Evolutionary conservation across 2,329 filamentous ascomycete genomes (phyloP).

Genomic region (Coleophoma eucalyptorum): DNA sequence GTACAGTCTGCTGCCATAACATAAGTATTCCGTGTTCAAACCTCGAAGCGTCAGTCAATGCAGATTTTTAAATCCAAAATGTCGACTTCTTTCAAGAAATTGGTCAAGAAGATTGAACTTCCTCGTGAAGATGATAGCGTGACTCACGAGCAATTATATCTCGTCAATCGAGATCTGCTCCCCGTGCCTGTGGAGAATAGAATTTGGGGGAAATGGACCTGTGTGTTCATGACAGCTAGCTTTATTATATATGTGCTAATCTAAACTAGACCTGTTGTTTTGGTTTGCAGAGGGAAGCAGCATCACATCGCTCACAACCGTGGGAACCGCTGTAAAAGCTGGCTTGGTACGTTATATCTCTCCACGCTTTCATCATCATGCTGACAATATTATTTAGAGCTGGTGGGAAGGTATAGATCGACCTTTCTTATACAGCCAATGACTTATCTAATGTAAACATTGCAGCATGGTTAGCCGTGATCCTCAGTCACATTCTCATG

Average conservation of each 20-base stretch:
- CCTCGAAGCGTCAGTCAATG: background rate
- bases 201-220: background rate
- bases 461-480: background rate
- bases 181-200: background rate
- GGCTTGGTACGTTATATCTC: background rate
- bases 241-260: no score
- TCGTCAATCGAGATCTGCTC: background rate
- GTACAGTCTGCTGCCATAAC: no score
- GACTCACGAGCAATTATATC: background rate
- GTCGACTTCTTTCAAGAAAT: background rate
- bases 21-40: no score
- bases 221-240: background rate
- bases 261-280: slow-evolving; percentile 1
- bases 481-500: background rate
- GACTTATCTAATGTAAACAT: no score
- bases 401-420: no score
- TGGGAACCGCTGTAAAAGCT: background rate
- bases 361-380: background rate
- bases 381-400: background rate
- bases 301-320: background rate
- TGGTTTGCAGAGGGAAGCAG: slow-evolving; percentile 1
- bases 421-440: no score
- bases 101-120: background rate
- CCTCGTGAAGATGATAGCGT: background rate
- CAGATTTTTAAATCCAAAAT: background rate